Evolutionary conservation across 768 basidiomycete species (phyloP).

Genomic region (Boletus edulis): DNA sequence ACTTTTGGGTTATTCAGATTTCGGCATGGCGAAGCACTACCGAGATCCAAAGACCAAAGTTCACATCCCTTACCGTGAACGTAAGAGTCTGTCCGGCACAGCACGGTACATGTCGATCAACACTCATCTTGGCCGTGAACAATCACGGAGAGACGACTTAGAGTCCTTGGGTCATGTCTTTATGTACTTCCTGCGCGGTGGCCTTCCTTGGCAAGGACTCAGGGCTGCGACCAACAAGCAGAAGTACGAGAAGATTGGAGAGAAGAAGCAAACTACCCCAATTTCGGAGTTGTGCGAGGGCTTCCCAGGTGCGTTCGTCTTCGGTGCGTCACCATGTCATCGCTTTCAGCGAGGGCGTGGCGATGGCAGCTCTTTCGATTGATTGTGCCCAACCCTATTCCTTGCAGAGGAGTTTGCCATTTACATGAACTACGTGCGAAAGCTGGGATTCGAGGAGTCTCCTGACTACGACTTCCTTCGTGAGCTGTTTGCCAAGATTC

Average conservation of each 20-base stretch:
- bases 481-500: slow-evolving; percentile 88
- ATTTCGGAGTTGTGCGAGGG: slow-evolving; percentile 95
- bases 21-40: slow-evolving; percentile 99
- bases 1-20: slow-evolving; percentile 52
- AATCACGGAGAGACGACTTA: slow-evolving; percentile 91
- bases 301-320: slow-evolving; percentile 68
- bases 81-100: slow-evolving; percentile 94
- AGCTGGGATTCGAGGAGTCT: slow-evolving; percentile 95
- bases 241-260: slow-evolving; percentile 99
- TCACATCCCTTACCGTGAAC: slow-evolving; percentile 98
- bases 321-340: neutral
- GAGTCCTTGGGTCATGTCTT: slow-evolving; percentile 98
- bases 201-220: slow-evolving; percentile 96
- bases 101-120: slow-evolving; percentile 99
- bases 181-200: slow-evolving; percentile 98
- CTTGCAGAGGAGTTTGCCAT: slow-evolving; percentile 86
- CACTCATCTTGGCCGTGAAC: slow-evolving; percentile 94
- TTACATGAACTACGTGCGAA: slow-evolving; percentile 99
- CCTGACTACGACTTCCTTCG: slow-evolving; percentile 98
- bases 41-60: slow-evolving; percentile 96
- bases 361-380: neutral
- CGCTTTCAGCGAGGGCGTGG: neutral
- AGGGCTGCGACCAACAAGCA: slow-evolving; percentile 99
- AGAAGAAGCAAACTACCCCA: slow-evolving; percentile 94
- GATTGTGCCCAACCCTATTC: slow-evolving; percentile 1